A percentile compares a stretch with the other conserved stretches of the same genome.
These are phyloP conservation scores for Cyclotella atomus DNA, from an alignment of 108 stramenopile genomes.

Conservation along the genomic window DNA sequence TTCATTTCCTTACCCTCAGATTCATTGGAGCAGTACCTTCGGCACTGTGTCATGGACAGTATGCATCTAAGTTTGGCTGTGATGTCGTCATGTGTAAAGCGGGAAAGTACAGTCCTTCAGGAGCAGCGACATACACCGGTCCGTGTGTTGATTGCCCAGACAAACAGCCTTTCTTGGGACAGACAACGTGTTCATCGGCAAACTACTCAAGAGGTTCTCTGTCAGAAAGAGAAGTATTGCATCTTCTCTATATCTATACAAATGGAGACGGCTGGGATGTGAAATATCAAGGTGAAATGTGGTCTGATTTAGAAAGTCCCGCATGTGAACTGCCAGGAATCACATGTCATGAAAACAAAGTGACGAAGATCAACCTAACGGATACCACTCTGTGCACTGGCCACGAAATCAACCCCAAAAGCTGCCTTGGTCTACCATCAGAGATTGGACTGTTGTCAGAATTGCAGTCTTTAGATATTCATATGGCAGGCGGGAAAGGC, in stretches of 20 bases:
- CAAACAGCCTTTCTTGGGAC: conserved; percentile 40
- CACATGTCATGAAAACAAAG: conserved; percentile 43
- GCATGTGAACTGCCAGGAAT: conserved; percentile 63
- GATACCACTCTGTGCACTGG: conserved; percentile 22
- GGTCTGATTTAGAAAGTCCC: conserved; percentile 46
- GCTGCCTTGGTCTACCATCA: conserved; percentile 20
- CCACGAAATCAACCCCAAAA: neutral
- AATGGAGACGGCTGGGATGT: conserved; percentile 66
- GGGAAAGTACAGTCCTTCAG: conserved; percentile 57
- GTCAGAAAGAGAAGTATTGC: conserved; percentile 58
- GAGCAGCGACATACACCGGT: conserved; percentile 2
- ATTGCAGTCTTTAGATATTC: conserved; percentile 16
- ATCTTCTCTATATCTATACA: conserved; percentile 51
- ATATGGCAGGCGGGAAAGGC: conserved; percentile 3
- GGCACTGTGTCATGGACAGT: neutral
- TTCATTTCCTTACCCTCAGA: neutral
- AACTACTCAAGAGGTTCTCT: conserved; percentile 59
- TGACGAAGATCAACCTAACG: conserved; percentile 23
- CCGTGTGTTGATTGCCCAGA: neutral
- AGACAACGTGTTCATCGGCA: conserved; percentile 36
- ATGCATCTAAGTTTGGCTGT: conserved; percentile 46
- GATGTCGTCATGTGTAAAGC: conserved; percentile 61
- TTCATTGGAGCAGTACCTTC: neutral
- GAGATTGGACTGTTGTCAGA: conserved; percentile 10
- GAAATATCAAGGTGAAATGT: conserved; percentile 33